Base-by-base conservation (phyloP, 1,284 basidiomycete genomes). In the Cryptococcus wingfieldii region DNA sequence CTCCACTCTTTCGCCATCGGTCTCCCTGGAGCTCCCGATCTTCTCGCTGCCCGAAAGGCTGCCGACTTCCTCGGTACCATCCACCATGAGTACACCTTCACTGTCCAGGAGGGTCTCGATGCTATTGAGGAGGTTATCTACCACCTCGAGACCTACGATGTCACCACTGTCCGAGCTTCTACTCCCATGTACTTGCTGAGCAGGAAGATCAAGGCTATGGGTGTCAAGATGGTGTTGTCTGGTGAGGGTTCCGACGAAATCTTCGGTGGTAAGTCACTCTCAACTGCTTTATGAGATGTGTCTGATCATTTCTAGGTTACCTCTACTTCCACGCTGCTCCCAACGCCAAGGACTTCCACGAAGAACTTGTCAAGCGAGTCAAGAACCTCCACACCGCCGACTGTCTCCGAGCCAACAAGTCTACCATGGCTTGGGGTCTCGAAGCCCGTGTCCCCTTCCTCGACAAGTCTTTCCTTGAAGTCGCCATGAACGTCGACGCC, bases 311-410 rank as follows among this genome's bases (percentile, higher is more conserved):
- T 54, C 27, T 66, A 90, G 91, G 93, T 14, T 99, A 99, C 80
- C 84, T 99, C 53, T 99, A 99, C 81, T 99, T 99, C 87, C 95
- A 98, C 77, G 95, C 95, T 44, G 96, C 96, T 0, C 96, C 96
- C 14, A 86, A 94, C 70, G 79, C 85, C 53, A 80, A 80, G 63
- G 87, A 92, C 19, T 97, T 98, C 83, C 92, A 98, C 80, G 90
- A 96, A 75, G 96, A 99, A 79, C 88, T 86, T 67, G 89, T 98
- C 52, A 86, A 88, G 71, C 87, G 96, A 43, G 93, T 98, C 68
- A 98, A 98, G 81, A 95, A 98, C 82, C 81, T 99, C 53, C 95
- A 98, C 79, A 98, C 95, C 2, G 83, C 96, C 41, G 96, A 99
- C 76, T 99, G 96, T 78, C 83, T 99, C 60, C 86, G 96, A 59